Evolutionary conservation across 108 stramenopile species (phyloP), one percentile per base, ranked within the genome.

Genomic region (Fragilaria crotonensis): DNA sequence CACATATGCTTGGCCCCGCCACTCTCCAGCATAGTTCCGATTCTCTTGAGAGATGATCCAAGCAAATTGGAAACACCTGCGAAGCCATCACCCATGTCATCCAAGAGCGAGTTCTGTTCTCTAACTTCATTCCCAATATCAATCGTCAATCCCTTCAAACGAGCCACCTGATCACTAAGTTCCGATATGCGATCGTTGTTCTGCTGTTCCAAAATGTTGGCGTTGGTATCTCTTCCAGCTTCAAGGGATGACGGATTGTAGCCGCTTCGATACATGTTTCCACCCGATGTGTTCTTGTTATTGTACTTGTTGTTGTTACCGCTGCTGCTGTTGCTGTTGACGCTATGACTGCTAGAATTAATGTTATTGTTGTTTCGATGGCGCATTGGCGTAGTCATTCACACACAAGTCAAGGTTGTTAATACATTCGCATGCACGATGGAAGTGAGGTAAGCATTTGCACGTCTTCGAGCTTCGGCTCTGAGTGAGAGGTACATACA

Each of bases 41-140:
- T 89, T 48, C 80, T 62, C 45, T 50, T 57, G 71, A 89, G 63
- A 61, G 79, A 80, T 25, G 75, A 73, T 48, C 71, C 52, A 44
- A 93, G 58, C 83, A 89, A 67, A 60, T 89, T 86, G 33, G 80
- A 62, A n/a, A 78, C 73, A 66, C 69, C 80, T 29, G 60, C 44
- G 63, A 93, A 93, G 29, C 83, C 84, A 59, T 89, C 86, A 11
- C 78, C 82, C 92, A 93, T 93, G 50, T 75, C 66, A 71, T 93
- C 92, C 66, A 93, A 66, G 25, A 93, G 49, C 4, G 72, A 73
- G 56, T 93, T 93, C 73, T 93, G 92, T 54, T 89, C 84, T n/a
- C 77, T 61, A 2, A 93, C 88, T 67, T 93, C 92, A 63, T 84
- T 86, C 5, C 86, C 86, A 66, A 93, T 93, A 52, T 89, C 88